Evolutionary conservation across 1,139 yeast genomes (phyloP), one percentile per base, ranked within the genome.

Genomic region (Taiozyma sp.): DNA sequence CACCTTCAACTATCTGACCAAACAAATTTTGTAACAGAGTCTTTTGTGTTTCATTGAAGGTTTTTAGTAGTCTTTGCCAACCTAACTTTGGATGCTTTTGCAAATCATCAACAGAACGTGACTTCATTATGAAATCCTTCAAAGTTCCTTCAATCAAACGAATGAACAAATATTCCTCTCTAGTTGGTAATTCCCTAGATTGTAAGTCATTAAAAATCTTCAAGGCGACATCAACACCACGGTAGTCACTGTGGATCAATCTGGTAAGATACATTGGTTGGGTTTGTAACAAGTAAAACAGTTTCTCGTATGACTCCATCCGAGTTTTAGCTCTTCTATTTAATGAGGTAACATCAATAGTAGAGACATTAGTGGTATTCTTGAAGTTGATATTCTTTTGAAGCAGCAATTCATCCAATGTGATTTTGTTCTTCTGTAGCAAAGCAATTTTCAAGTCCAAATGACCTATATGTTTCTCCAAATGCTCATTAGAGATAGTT

Each of bases 241-340:
- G 58, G 40, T 55, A 54, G 43, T 56, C 61, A 41, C 50, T 45
- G 21, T 55, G 63, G 52, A 83, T 77, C 42, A 89, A 67, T 32
- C 83, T 71, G 1, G 83, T 76, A 62, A 93, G 76, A 63, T 93
- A 93, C 1, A 68, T 68, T 0, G 97, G 90, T 62, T 88, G 89
- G 0, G 96, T 88, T 64, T 95, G 99, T 42, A 95, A 68, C 44
- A 91, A 71, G 61, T 85, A 93, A 60, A 93, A 85, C 50, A 93
- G 66, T 9, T 88, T 85, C 60, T 87, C 97, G 66, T 86, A 88
- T 1, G 81, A 42, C 39, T 61, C 67, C 59, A 64, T 60, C 50
- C 61, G 57, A 2, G 57, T 59, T 45, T 62, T 59, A 9, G 65
- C 62, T 16, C 57, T 55, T 53, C 63, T 61, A 47, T 62, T 60